Conservation (phyloP, 192 early-diverging fungal genomes). For the Mortierella claussenii region DNA sequence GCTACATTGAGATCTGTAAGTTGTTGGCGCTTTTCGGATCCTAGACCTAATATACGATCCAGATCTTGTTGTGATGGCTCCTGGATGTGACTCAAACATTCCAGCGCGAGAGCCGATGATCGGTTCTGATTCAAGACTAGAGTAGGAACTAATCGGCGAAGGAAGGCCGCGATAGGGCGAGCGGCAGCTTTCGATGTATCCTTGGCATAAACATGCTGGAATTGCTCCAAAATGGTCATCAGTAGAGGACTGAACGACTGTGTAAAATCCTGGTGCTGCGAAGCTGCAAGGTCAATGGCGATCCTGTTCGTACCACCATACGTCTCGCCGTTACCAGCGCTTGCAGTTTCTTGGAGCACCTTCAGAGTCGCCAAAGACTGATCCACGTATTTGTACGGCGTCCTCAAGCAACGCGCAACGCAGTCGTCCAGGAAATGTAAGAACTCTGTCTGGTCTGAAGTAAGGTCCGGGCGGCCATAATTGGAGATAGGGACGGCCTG, state of each 20-base stretch:
- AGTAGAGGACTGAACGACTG: constrained; percentile 66
- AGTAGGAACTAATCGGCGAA: constrained; percentile 43
- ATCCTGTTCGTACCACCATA: constrained; percentile 15
- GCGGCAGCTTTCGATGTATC: constrained; percentile 27
- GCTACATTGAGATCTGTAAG: constrained; percentile 4
- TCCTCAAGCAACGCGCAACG: constrained; percentile 64
- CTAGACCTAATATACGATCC: constrained; percentile 1
- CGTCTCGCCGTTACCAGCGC: constrained; percentile 13
- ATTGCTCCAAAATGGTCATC: constrained; percentile 57
- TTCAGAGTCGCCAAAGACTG: constrained; percentile 58
- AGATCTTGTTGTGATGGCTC: constrained; percentile 10
- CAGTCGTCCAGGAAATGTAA: constrained; percentile 76
- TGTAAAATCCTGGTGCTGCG: constrained; percentile 8
- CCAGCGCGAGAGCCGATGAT: constrained; percentile 31
- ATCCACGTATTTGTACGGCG: constrained; percentile 73
- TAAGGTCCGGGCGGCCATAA: constrained; percentile 32
- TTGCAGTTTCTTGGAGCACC: constrained; percentile 36
- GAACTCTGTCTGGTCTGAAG: constrained; percentile 46
- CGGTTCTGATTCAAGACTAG: constrained; percentile 55
- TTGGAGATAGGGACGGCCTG: constrained; percentile 59
- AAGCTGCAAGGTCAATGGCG: constrained; percentile 3
- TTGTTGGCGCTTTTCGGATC: constrained; percentile 4
- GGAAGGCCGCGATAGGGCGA: constrained; percentile 35
- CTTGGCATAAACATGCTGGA: constrained; percentile 45
- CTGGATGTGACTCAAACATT: constrained; percentile 36